These are phyloP conservation scores for Parathielavia appendiculata DNA, from an alignment of 495 filamentous ascomycete species.

Conservation along the genomic window DNA sequence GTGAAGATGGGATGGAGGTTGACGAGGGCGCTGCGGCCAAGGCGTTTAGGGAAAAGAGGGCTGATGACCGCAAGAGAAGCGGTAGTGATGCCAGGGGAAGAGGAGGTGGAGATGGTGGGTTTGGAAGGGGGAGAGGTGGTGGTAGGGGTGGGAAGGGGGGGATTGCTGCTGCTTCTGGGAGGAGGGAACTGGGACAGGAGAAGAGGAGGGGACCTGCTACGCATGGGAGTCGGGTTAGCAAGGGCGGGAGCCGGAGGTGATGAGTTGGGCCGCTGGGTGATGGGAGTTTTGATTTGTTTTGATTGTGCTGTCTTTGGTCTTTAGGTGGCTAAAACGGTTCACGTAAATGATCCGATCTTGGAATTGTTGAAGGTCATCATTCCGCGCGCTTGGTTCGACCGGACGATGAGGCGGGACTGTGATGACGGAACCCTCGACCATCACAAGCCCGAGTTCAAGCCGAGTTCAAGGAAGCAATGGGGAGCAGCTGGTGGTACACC, in stretches of 20 bases:
- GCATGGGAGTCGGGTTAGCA: slow-evolving; percentile 36
- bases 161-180: slow-evolving; percentile 41
- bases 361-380: too few species aligned
- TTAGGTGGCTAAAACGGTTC: slow-evolving; percentile 14
- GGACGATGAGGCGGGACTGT: too few species aligned
- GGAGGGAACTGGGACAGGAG: slow-evolving; percentile 45
- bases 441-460: too few species aligned
- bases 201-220: slow-evolving; percentile 37
- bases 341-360: neutral
- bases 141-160: slow-evolving; percentile 39
- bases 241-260: slow-evolving; percentile 27
- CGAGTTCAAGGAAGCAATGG: too few species aligned
- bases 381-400: too few species aligned
- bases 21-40: slow-evolving; percentile 35
- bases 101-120: slow-evolving; percentile 5
- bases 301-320: slow-evolving; percentile 4
- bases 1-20: slow-evolving; percentile 58
- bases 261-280: neutral
- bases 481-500: too few species aligned
- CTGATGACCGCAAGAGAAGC: slow-evolving; percentile 22
- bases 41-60: slow-evolving; percentile 41
- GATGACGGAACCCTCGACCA: too few species aligned
- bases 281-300: neutral
- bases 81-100: slow-evolving; percentile 12
- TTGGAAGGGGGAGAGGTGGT: slow-evolving; percentile 18